Evolutionary conservation across 1,284 basidiomycete species (phyloP), one percentile per base, ranked within the genome.

Genomic region (Irpex sp.): DNA sequence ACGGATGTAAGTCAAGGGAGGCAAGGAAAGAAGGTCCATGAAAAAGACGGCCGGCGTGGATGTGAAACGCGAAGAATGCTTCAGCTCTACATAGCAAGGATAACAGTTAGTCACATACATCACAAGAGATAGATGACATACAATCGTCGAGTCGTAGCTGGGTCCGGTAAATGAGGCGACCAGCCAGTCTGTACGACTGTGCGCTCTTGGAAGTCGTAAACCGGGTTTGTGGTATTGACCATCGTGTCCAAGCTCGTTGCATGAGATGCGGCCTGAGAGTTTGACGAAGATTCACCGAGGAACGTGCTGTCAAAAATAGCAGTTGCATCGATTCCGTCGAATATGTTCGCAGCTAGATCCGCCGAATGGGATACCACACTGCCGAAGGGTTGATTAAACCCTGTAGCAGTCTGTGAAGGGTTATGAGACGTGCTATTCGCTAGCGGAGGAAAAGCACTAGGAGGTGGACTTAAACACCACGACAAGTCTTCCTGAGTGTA

Each of bases 1-100:
- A 82, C 0, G 87, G 86, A 0, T 88, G 83, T 15, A 91, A 77
- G 1, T 82, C 77, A 37, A 93, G 78, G 1, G 83, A 80, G 13
- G 81, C 75, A 71, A 91, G 78, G 70, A 94, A 93, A 26, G 81
- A 85, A 0, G 84, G 76, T 2, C 74, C 76, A 73, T 92, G 88
- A 66, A 93, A 82, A 36, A 93, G 75, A 47, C 85, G 83, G 60
- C 79, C 78, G 4, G 88, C 86, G 68, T 90, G 85, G 3, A 88
- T 87, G 65, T 90, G 87, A 68, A 85, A 91, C 3, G 82, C 78
- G 71, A 93, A 92, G 74, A 91, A 92, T 0, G 85, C 81, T 40
- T 90, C 87, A 48, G 89, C 84, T 48, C 89, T 91, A 67, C 36
- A 21, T 48, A 7, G 37, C 60, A 51, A 21, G 48, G 11, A 19